Evolutionary conservation across 495 filamentous ascomycete genomes (phyloP).

Genomic region (Daldinia concentrica): DNA sequence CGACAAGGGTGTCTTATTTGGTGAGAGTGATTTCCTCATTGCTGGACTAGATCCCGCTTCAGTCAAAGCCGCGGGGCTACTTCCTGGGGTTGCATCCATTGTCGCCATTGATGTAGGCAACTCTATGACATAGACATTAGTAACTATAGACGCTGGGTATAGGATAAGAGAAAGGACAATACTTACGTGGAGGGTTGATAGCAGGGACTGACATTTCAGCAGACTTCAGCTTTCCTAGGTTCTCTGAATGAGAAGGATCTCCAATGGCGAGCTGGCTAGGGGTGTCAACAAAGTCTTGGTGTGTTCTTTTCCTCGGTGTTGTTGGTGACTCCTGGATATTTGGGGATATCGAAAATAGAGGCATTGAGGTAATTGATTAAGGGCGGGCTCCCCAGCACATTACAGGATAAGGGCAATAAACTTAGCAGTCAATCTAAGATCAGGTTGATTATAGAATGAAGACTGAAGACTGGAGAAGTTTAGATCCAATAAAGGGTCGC

Average conservation of each 20-base stretch:
- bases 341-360: constrained; percentile 50
- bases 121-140: constrained; percentile 16
- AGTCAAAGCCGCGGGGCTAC: constrained; percentile 46
- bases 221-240: constrained; percentile 19
- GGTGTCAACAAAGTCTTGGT: constrained; percentile 48
- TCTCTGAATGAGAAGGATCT: constrained; percentile 25
- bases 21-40: constrained; percentile 42
- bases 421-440: background rate
- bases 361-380: constrained; percentile 42
- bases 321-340: constrained; percentile 49
- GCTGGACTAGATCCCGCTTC: constrained; percentile 51
- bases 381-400: constrained; percentile 9
- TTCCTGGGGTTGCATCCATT: constrained; percentile 39
- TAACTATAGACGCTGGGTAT: background rate
- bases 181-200: constrained; percentile 32
- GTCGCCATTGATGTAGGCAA: constrained; percentile 6
- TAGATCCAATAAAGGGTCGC: background rate
- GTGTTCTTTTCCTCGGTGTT: constrained; percentile 47
- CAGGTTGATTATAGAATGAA: background rate
- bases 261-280: constrained; percentile 7
- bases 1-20: constrained; percentile 38
- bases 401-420: constrained; percentile 3
- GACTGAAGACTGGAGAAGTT: background rate
- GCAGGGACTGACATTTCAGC: constrained; percentile 11
- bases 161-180: background rate